A percentile compares a stretch with the other conserved stretches of the same genome.
phyloP scores from a whole-genome alignment of 805 yeast species.

The Metschnikowia drakensbergensis region DNA sequence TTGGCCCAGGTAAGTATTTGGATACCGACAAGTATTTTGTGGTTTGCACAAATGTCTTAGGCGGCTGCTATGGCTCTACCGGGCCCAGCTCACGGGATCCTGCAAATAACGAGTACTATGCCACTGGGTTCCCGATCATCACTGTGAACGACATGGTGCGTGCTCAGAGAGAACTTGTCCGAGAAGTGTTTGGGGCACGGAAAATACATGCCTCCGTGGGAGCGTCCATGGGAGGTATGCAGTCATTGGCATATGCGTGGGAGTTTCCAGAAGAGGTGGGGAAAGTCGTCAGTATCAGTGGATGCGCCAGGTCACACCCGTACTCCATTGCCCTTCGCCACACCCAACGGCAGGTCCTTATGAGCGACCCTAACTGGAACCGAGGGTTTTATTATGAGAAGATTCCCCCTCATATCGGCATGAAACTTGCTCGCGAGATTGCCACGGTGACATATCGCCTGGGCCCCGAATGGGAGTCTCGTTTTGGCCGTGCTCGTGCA shows the following conservation, averaged over 20 bases:
- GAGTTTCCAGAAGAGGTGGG: conserved; percentile 77
- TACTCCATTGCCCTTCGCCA: conserved; percentile 91
- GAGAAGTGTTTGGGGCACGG: conserved; percentile 55
- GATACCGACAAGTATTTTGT: conserved; percentile 82
- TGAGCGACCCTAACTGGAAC: conserved; percentile 95
- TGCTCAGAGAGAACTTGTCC: conserved; percentile 72
- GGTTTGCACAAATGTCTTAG: conserved; percentile 86
- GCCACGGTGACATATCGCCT: conserved; percentile 93
- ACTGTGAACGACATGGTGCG: conserved; percentile 88
- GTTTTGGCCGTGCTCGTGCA: conserved; percentile 86
- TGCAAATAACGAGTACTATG: conserved; percentile 61
- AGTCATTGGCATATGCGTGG: conserved; percentile 79
- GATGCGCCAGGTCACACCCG: conserved; percentile 93
- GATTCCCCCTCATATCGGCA: conserved; percentile 89
- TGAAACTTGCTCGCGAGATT: conserved; percentile 90
- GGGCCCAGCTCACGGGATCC: conserved; percentile 87
- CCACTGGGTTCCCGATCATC: conserved; percentile 81
- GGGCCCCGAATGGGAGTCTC: conserved; percentile 95
- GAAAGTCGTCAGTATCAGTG: conserved; percentile 76
- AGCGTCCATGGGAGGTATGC: conserved; percentile 99
- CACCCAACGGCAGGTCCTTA: conserved; percentile 86
- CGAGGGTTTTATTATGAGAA: conserved; percentile 79
- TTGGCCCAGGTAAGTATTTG: conserved; percentile 75
- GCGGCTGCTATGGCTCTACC: conserved; percentile 93
- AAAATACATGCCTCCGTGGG: conserved; percentile 80